Evolutionary conservation across 163 green algal genomes (phyloP).

Genomic region (Chlorella variabilis): DNA sequence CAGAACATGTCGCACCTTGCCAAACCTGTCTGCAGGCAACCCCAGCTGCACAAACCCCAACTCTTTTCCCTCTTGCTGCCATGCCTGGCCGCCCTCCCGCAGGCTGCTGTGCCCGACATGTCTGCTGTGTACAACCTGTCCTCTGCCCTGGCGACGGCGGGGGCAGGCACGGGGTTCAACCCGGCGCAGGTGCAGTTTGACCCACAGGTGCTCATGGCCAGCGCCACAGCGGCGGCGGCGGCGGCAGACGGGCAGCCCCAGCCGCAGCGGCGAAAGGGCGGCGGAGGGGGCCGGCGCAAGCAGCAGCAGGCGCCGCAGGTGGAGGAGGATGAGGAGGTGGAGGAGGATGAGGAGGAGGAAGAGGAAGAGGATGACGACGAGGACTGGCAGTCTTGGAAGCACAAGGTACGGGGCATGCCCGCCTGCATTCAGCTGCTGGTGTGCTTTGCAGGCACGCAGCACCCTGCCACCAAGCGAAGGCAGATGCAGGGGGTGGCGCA

Average conservation of each 20-base stretch:
- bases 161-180: not conserved
- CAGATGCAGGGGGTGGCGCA: too few species aligned
- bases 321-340: not conserved
- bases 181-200: conserved; percentile 11
- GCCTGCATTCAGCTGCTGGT: not conserved
- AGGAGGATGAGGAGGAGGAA: not conserved
- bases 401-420: too few species aligned
- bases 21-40: too few species aligned
- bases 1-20: too few species aligned
- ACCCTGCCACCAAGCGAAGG: too few species aligned
- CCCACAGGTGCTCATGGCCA: not conserved
- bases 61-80: not conserved
- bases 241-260: not conserved
- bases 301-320: not conserved
- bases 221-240: not conserved
- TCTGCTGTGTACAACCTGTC: conserved; percentile 16
- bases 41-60: too few species aligned
- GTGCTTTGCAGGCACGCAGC: too few species aligned
- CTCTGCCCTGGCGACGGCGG: not conserved
- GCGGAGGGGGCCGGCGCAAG: not conserved
- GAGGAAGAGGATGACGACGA: not conserved
- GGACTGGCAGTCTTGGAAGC: not conserved
- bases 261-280: conserved; percentile 1
- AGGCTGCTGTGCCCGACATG: conserved; percentile 1
- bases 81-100: not conserved